Evolutionary conservation across 1,284 basidiomycete genomes (phyloP).

Genomic region (Ganoderma leucocontextum): DNA sequence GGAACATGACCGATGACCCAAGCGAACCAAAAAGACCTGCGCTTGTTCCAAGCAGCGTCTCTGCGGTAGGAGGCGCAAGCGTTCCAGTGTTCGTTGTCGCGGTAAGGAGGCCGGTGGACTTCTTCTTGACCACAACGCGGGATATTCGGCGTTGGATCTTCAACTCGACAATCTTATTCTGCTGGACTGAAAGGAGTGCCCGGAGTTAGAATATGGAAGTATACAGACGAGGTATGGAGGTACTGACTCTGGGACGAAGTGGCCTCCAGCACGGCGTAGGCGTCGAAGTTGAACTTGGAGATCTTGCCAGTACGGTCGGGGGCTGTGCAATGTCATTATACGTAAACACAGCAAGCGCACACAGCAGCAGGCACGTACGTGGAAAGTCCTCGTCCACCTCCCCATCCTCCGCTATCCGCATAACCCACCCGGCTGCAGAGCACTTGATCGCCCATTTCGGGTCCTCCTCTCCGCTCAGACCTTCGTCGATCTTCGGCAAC

Average conservation of each 20-base stretch:
- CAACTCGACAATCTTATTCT: conserved; percentile 80
- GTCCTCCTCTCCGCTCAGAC: conserved; percentile 65
- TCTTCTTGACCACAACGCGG: conserved; percentile 70
- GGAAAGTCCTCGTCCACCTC: conserved; percentile 99
- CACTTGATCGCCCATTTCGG: conserved; percentile 66
- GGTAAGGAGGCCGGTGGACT: conserved; percentile 46
- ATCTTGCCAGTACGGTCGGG: conserved; percentile 89
- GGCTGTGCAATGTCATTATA: conserved; percentile 61
- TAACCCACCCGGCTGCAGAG: conserved; percentile 90
- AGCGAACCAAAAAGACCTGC: conserved; percentile 41
- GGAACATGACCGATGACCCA: conserved; percentile 57
- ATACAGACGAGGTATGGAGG: background rate
- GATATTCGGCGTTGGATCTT: conserved; percentile 84
- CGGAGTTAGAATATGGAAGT: background rate
- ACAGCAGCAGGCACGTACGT: conserved; percentile 56
- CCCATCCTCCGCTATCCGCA: conserved; percentile 96
- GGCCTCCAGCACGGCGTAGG: conserved; percentile 87
- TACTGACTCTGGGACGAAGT: conserved; percentile 78
- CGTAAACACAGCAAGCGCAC: background rate
- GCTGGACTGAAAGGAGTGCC: conserved; percentile 65
- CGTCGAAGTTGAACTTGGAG: conserved; percentile 90
- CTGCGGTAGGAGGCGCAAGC: conserved; percentile 41
- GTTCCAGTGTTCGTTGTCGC: conserved; percentile 27
- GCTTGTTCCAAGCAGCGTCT: conserved; percentile 42
- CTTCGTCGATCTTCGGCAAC: conserved; percentile 80